Base-by-base conservation (phyloP, 2,329 filamentous ascomycete genomes). In the Epichloe elymi region DNA sequence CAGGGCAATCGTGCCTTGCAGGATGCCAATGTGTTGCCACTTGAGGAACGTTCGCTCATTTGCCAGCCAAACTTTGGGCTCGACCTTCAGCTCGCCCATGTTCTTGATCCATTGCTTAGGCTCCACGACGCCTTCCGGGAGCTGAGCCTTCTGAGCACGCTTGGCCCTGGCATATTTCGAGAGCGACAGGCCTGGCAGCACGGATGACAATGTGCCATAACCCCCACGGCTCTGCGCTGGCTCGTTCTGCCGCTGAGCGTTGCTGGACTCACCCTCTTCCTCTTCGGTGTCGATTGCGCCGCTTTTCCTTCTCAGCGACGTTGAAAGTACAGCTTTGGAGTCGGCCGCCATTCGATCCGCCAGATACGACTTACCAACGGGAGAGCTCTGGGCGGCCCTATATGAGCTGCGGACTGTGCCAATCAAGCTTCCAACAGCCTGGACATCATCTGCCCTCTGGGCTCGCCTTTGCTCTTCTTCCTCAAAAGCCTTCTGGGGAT, bases 21-120 rank as follows among this genome's bases (percentile, higher is more conserved):
- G 75, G 46, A 98, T 81, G 55, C 82, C 85, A 61, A 98, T 89
- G 66, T 97, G 90, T 72, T 97, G 88, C 93, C 93, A 98, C 68
- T 96, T 97, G 67, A 98, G 84, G 65, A 96, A 98, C 0, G 93
- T 98, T 55, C 93, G 85, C 70, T 98, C 91, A 68, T 98, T 98
- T 50, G 93, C 93, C 52, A 98, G 83, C 91, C 93, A 98, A 33
- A 98, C 91, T 70, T 98, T 98, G 55, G 88, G 89, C 71, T 98
- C 93, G 52, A 98, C 88, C 63, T 89, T 86, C 57, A 97, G 78
- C 37, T 89, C 86, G 3, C 93, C 91, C 36, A 85, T 79, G 68
- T 98, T 94, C 73, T 98, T 98, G 74, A 98, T 87, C 83, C 91
- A 94, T 57, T 82, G 76, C 8, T 78, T 80, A 2, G 93, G 93